A percentile compares a stretch with the other conserved stretches of the same genome.
Conservation (phyloP, 164 flowering plant genomes). For the Stephania cephalantha region DNA sequence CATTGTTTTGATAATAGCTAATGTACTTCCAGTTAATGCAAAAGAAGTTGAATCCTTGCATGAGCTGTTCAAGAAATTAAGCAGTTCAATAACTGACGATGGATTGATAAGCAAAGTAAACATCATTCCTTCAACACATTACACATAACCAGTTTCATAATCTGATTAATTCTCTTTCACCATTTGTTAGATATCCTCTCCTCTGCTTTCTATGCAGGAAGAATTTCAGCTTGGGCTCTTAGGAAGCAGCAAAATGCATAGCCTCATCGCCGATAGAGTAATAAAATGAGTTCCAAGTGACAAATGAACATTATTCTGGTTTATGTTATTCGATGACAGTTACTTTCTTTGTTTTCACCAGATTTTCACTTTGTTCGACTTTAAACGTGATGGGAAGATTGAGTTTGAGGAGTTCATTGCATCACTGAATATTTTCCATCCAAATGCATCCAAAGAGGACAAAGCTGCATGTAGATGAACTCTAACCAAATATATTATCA, state of each 20-base stretch:
- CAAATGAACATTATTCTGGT: not conserved
- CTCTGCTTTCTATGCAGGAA: conserved; percentile 26
- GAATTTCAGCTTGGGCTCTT: conserved; percentile 43
- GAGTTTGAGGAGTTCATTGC: conserved; percentile 34
- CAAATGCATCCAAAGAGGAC: conserved; percentile 22
- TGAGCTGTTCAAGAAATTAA: conserved; percentile 32
- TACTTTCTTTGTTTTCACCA: not conserved
- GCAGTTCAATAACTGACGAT: conserved; percentile 30
- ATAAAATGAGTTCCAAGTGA: not conserved
- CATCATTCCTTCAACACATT: not conserved
- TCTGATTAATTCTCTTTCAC: not conserved
- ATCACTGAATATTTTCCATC: conserved; percentile 35
- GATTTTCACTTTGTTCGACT: conserved; percentile 31
- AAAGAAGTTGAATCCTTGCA: conserved; percentile 24
- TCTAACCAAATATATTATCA: not conserved
- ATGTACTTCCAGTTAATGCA: conserved; percentile 21
- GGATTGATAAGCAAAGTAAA: conserved; percentile 31
- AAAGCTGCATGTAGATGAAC: conserved; percentile 23
- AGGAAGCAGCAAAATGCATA: conserved; percentile 27
- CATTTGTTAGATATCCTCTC: not conserved
- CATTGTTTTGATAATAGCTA: not conserved
- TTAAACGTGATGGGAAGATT: conserved; percentile 27
- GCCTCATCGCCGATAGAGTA: conserved; percentile 41
- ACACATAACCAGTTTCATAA: not conserved
- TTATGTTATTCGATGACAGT: not conserved